phyloP scores from a whole-genome alignment of 306 rosid species.

The Malus orientalis region DNA sequence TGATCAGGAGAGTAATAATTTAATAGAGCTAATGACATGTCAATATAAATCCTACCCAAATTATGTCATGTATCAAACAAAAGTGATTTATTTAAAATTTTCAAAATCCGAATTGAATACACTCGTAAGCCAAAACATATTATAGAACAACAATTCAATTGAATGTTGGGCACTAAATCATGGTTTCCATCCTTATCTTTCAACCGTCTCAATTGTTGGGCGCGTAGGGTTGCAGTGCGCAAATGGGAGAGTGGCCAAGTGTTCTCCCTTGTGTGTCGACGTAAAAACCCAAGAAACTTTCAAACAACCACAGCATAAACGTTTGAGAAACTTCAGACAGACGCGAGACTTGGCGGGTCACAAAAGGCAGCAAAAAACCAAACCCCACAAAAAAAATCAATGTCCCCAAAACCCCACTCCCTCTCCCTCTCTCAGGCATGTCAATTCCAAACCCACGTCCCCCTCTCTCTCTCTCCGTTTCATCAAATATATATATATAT shows the following conservation, averaged over 20 bases:
- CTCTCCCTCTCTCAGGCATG: conserved; percentile 48
- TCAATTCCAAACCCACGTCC: conserved; percentile 13
- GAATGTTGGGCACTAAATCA: too few species aligned
- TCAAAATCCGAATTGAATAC: too few species aligned
- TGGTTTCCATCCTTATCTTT: too few species aligned
- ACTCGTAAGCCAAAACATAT: too few species aligned
- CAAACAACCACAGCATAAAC: not conserved
- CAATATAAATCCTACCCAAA: too few species aligned
- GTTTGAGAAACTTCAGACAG: not conserved
- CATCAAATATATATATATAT: not conserved
- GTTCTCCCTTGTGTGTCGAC: too few species aligned
- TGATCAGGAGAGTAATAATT: too few species aligned
- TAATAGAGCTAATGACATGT: too few species aligned
- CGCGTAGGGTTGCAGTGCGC: not conserved
- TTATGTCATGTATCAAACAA: too few species aligned
- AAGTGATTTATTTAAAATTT: too few species aligned
- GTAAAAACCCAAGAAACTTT: not conserved
- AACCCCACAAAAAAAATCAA: conserved; percentile 4
- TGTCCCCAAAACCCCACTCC: conserved; percentile 42
- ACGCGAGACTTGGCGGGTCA: not conserved
- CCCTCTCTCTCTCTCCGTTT: not conserved
- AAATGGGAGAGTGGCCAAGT: not conserved
- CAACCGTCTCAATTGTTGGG: too few species aligned
- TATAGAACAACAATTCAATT: too few species aligned
- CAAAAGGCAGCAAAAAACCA: not conserved